Conservation (phyloP, 2,329 filamentous ascomycete genomes). For the Penicillium sp. region DNA sequence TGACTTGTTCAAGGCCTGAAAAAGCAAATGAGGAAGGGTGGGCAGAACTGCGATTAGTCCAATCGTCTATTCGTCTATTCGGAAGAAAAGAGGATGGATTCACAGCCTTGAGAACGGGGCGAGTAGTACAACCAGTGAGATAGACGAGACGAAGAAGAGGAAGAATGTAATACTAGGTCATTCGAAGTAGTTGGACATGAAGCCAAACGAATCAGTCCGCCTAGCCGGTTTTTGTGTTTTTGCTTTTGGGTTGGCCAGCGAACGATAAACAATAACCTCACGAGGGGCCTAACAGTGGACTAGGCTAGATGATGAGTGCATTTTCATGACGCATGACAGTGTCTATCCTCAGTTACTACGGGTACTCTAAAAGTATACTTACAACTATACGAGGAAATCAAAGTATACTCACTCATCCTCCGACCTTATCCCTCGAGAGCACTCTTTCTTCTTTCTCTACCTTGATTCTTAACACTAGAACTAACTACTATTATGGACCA, state of each 20-base stretch:
- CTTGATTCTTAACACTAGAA: not conserved
- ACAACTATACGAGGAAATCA: not conserved
- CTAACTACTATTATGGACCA: not conserved
- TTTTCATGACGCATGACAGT: not conserved
- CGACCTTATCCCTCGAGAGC: not conserved
- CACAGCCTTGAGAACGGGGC: constrained; percentile 7
- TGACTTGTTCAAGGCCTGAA: not conserved
- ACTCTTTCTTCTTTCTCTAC: not conserved
- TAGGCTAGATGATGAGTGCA: not conserved
- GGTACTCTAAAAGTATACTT: not conserved
- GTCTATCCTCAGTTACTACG: too few relatives aligned
- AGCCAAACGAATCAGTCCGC: not conserved
- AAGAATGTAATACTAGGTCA: constrained; percentile 7
- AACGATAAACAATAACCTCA: constrained; percentile 3
- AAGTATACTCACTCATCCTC: not conserved
- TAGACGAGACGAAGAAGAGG: not conserved
- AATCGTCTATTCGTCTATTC: not conserved
- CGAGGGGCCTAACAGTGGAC: not conserved
- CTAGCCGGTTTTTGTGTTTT: not conserved
- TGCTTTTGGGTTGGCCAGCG: constrained; percentile 2
- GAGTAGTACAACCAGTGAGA: constrained; percentile 2
- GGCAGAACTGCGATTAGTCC: not conserved
- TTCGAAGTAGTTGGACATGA: not conserved
- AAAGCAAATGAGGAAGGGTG: not conserved
- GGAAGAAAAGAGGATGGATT: not conserved